Percentiles rank a stretch among this genome's conserved stretches.
Conservation (phyloP, 768 basidiomycete genomes). For the Naganishia kalamii region DNA sequence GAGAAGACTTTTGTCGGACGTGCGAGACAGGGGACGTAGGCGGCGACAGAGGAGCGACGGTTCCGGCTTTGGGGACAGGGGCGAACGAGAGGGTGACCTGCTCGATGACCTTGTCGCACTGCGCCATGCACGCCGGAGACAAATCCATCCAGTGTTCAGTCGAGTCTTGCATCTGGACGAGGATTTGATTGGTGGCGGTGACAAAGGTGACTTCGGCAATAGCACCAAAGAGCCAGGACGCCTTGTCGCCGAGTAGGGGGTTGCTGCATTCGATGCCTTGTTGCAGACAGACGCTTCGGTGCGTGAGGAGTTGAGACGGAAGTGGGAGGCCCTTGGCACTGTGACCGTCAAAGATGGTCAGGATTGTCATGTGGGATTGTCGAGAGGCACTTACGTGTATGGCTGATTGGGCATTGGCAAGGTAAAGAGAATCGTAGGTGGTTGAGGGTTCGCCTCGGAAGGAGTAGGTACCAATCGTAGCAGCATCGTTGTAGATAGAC, state of each 20-base stretch:
- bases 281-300: slow-evolving; percentile 36
- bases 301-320: slow-evolving; percentile 42
- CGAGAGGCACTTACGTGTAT: slow-evolving; percentile 34
- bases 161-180: slow-evolving; percentile 41
- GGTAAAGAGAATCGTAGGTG: slow-evolving; percentile 48
- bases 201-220: slow-evolving; percentile 47
- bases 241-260: slow-evolving; percentile 44
- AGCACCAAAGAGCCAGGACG: slow-evolving; percentile 45
- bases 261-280: slow-evolving; percentile 44
- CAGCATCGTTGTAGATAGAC: slow-evolving; percentile 34
- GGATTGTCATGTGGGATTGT: background rate
- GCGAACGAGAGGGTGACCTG: slow-evolving; percentile 43
- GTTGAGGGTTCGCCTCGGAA: slow-evolving; percentile 33
- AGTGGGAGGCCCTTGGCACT: slow-evolving; percentile 39
- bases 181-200: slow-evolving; percentile 30
- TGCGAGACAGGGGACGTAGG: background rate
- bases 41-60: slow-evolving; percentile 10
- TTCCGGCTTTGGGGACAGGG: slow-evolving; percentile 15
- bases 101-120: slow-evolving; percentile 34
- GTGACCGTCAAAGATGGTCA: background rate
- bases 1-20: background rate
- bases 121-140: slow-evolving; percentile 20
- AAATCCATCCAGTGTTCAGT: slow-evolving; percentile 32
- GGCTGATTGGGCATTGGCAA: slow-evolving; percentile 41
- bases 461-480: slow-evolving; percentile 44